These are phyloP conservation scores for Epichloe glyceriae DNA, from an alignment of 2,329 filamentous ascomycete genomes.

Conservation along the genomic window DNA sequence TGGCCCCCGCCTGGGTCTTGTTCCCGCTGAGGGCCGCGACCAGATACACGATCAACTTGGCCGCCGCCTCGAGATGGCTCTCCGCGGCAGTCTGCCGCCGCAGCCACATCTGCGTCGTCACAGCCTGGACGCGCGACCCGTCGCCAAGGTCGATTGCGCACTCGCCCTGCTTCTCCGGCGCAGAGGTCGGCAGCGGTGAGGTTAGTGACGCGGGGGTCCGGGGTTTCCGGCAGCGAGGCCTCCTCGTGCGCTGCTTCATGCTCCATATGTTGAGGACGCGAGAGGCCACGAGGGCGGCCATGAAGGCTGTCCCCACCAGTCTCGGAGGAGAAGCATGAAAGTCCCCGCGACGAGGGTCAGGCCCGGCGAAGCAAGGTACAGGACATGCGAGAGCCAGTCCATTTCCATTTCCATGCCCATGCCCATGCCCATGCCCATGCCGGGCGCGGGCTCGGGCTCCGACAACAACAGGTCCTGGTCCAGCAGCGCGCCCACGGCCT, in stretches of 20 bases:
- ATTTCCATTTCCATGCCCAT: slow-evolving; percentile 14
- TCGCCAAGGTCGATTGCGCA: slow-evolving; percentile 40
- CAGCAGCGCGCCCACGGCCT: slow-evolving; percentile 40
- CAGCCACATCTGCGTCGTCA: slow-evolving; percentile 46
- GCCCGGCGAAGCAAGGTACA: slow-evolving; percentile 34
- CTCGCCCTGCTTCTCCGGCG: slow-evolving; percentile 19
- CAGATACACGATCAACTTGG: slow-evolving; percentile 45
- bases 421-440: background rate
- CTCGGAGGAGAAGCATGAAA: slow-evolving; percentile 32
- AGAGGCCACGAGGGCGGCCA: slow-evolving; percentile 37
- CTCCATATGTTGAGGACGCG: slow-evolving; percentile 43
- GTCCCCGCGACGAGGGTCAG: slow-evolving; percentile 31
- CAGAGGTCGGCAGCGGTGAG: background rate
- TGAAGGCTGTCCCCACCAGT: slow-evolving; percentile 36
- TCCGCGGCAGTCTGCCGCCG: slow-evolving; percentile 36
- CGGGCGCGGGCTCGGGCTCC: slow-evolving; percentile 9
- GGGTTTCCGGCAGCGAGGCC: background rate
- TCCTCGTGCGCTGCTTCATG: slow-evolving; percentile 34
- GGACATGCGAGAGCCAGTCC: slow-evolving; percentile 33
- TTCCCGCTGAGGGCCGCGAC: slow-evolving; percentile 43
- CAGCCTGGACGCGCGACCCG: slow-evolving; percentile 40
- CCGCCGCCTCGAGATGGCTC: slow-evolving; percentile 36
- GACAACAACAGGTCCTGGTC: slow-evolving; percentile 20
- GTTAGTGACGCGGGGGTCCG: no score
- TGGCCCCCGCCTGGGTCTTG: slow-evolving; percentile 36